Conservation (phyloP, 2,329 filamentous ascomycete genomes). For the Epichloe coenophiala region DNA sequence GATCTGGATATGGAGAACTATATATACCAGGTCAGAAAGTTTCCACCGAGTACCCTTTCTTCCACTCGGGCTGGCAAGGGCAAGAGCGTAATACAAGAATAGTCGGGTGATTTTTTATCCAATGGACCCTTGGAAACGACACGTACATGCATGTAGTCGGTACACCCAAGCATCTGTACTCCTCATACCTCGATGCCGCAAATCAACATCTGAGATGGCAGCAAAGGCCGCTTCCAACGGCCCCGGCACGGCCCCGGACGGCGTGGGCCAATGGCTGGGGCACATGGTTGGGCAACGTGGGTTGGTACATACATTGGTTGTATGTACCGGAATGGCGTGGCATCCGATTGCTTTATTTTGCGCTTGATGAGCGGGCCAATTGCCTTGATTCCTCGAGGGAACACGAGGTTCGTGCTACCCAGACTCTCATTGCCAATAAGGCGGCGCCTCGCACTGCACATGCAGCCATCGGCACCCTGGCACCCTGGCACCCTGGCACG, state of each 20-base stretch:
- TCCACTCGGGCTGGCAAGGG: neutral
- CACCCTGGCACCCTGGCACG: neutral
- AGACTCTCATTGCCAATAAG: slow-evolving; percentile 5
- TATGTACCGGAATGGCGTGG: too few species aligned
- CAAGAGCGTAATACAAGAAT: neutral
- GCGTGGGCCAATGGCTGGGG: slow-evolving; percentile 28
- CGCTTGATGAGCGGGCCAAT: neutral
- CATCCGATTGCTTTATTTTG: too few species aligned
- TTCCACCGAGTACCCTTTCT: neutral
- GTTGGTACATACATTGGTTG: too few species aligned
- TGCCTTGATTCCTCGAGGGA: neutral
- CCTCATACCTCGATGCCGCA: neutral
- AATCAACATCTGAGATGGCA: neutral
- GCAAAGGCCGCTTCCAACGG: neutral
- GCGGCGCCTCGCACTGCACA: slow-evolving; percentile 3
- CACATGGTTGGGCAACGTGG: slow-evolving; percentile 22
- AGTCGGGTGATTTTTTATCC: neutral
- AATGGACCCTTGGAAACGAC: neutral
- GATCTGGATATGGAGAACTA: slow-evolving; percentile 9
- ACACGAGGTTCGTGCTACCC: neutral
- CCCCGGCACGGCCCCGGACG: neutral
- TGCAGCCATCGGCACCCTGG: neutral
- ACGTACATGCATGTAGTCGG: neutral
- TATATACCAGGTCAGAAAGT: slow-evolving; percentile 8
- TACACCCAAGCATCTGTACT: neutral